Evolutionary conservation across 768 basidiomycete genomes (phyloP), one percentile per base, ranked within the genome.

Genomic region (Boletus tomentosulus): DNA sequence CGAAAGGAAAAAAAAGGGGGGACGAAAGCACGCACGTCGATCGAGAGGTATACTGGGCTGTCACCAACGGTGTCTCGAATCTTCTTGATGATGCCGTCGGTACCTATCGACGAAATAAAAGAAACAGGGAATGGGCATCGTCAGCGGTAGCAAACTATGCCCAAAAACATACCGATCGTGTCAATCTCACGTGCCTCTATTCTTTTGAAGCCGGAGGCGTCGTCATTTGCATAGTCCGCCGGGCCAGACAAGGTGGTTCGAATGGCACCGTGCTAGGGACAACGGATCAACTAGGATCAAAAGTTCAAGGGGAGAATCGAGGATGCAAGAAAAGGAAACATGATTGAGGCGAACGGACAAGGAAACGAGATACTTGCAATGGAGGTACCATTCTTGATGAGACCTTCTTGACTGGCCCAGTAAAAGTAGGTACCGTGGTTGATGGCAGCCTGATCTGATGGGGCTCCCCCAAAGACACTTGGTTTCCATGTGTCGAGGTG

Each of bases 391-490:
- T 89, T 87, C 61, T 76, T 77, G 57, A 95, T 85, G 42, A 92
- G 74, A 3, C 92, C 91, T 62, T 92, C 89, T 60, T 86, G 80
- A 55, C 83, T 84, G 0, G 92, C 92, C 80, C 88, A 88, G 72
- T 90, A 93, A 70, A 94, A 94, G 74, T 92, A 93, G 3, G 89
- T 91, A 12, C 91, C 92, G 55, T 94, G 92, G 56, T 89, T 92
- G 58, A 94, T 84, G 22, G 84, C 83, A 0, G 86, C 87, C 53
- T 85, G 84, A 1, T 78, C 76, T 27, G 85, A 85, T 4, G 85
- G 86, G 3, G 87, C 83, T 10, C 85, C 86, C 24, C 87, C 87
- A 62, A 88, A 88, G 10, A 87, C 83, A 31, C 79, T 74, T 4
- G 86, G 85, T 62, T 85, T 86, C 87, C 86, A 88, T 11, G 86